A percentile compares a stretch with the other conserved stretches of the same genome.
phyloP scores from a whole-genome alignment of 2,329 filamentous ascomycete genomes.

The Pestalotiopsis sp. region DNA sequence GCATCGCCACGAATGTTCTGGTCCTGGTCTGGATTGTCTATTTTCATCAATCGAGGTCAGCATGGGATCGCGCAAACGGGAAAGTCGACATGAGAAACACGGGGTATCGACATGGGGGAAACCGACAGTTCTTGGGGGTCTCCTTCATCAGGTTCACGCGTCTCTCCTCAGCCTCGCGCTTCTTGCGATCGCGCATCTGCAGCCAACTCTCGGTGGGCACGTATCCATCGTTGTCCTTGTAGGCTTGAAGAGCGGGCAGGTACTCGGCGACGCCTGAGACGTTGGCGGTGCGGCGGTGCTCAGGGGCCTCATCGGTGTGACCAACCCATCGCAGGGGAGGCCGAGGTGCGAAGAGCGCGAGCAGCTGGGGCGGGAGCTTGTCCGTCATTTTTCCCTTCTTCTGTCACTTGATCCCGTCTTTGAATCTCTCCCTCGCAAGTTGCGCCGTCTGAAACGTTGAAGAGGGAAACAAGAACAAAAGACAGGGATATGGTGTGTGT shows the following conservation, averaged over 20 bases:
- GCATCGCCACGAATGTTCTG: constrained; percentile 89
- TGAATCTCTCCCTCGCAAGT: neutral
- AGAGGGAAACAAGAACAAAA: neutral
- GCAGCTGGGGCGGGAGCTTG: constrained; percentile 88
- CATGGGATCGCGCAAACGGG: neutral
- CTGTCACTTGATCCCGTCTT: neutral
- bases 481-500: neutral
- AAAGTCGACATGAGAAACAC: neutral
- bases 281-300: constrained; percentile 74
- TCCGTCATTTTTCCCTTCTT: constrained; percentile 73
- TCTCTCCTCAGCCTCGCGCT: constrained; percentile 74
- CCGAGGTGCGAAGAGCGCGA: constrained; percentile 92
- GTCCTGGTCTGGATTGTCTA: constrained; percentile 82
- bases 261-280: constrained; percentile 76
- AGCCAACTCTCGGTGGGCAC: constrained; percentile 91
- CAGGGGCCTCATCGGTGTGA: constrained; percentile 79
- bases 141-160: constrained; percentile 66
- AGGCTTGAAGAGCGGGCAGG: constrained; percentile 72
- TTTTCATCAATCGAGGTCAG: constrained; percentile 20
- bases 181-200: constrained; percentile 81
- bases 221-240: constrained; percentile 77
- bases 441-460: neutral
- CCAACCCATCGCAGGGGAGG: constrained; percentile 89
- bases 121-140: constrained; percentile 64
- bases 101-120: constrained; percentile 4